Conservation (phyloP, 2,329 filamentous ascomycete genomes). For the Venturia nashicola region DNA sequence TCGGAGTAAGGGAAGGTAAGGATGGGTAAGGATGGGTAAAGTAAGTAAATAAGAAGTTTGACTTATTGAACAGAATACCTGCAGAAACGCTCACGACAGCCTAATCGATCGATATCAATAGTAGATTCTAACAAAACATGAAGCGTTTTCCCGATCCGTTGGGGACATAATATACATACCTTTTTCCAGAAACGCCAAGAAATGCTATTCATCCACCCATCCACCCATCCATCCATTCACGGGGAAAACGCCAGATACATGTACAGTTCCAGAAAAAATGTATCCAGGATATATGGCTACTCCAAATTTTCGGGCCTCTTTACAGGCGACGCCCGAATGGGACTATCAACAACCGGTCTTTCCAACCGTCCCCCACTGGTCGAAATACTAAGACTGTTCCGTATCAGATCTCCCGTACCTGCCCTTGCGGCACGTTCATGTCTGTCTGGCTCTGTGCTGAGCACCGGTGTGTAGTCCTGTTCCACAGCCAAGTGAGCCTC, state of each 20-base stretch:
- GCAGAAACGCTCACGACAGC: background rate
- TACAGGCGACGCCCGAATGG: slow-evolving; percentile 25
- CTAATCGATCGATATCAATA: background rate
- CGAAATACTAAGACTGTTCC: slow-evolving; percentile 26
- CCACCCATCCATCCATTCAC: too few relatives aligned
- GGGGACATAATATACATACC: too few relatives aligned
- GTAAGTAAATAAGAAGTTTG: too few relatives aligned
- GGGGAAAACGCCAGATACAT: background rate
- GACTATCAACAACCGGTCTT: slow-evolving; percentile 15
- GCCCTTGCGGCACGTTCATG: slow-evolving; percentile 14
- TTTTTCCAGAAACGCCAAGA: background rate
- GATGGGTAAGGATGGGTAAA: too few relatives aligned
- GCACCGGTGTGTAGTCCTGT: slow-evolving; percentile 14
- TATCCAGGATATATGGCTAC: slow-evolving; percentile 12
- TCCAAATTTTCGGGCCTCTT: slow-evolving; percentile 35
- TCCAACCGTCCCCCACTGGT: slow-evolving; percentile 14
- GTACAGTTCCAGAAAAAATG: background rate
- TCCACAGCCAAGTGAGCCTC: slow-evolving; percentile 30
- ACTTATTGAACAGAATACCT: too few relatives aligned
- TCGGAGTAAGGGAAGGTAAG: too few relatives aligned
- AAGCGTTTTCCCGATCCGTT: background rate
- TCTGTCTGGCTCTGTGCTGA: slow-evolving; percentile 18
- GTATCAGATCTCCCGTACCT: slow-evolving; percentile 21
- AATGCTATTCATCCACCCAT: background rate
- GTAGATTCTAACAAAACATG: background rate